Percentiles rank a stretch among this genome's conserved stretches.
Conservation (phyloP, 257 asterid species). For the Ocimum tenuiflorum region DNA sequence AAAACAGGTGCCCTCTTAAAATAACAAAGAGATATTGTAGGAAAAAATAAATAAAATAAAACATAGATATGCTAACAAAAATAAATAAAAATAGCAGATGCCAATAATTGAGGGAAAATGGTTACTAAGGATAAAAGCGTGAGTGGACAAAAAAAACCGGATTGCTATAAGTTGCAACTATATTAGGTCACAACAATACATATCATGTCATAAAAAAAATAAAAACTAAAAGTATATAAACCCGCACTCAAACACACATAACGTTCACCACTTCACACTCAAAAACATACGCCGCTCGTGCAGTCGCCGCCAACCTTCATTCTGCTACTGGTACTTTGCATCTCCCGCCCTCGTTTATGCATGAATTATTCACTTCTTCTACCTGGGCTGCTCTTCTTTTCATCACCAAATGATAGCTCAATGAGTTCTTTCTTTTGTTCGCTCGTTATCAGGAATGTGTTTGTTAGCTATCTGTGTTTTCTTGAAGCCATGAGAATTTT, state of each 20-base stretch:
- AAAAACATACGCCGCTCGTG: constrained; percentile 33
- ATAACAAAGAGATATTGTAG: no score
- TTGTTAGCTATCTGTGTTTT: neutral
- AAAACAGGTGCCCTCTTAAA: no score
- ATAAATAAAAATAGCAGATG: no score
- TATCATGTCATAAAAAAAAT: neutral
- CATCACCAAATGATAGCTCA: neutral
- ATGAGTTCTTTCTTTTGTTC: neutral
- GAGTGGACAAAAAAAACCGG: neutral
- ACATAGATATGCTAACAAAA: no score
- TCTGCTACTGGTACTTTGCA: constrained; percentile 7
- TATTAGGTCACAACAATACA: constrained; percentile 23
- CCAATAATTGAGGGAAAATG: neutral
- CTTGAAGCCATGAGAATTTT: no score
- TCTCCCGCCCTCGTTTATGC: constrained; percentile 5
- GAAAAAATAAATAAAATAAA: no score
- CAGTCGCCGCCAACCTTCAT: constrained; percentile 41
- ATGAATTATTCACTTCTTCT: constrained; percentile 11
- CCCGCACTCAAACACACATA: constrained; percentile 12
- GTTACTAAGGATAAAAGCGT: neutral
- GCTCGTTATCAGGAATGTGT: neutral
- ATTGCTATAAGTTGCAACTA: constrained; percentile 8
- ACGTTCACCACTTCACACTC: constrained; percentile 31
- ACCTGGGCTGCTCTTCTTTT: constrained; percentile 2
- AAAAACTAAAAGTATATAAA: neutral